Conservation (phyloP, 345 rosid species). For the Bruguiera parviflora region DNA sequence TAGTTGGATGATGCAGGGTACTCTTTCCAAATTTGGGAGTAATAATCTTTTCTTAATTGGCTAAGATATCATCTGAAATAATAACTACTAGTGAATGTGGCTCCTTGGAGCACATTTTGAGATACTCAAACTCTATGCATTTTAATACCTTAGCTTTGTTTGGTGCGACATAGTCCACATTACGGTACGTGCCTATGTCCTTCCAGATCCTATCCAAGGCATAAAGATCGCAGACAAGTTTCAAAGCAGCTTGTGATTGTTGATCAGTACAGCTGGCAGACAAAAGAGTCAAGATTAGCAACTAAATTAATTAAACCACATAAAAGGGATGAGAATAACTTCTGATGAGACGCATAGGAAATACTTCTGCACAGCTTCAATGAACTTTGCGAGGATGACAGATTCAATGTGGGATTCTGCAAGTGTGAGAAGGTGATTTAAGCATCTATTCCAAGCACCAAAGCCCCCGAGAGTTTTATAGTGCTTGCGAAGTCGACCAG, state of each 20-base stretch:
- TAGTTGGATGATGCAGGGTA: too few relatives aligned
- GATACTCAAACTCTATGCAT: not conserved
- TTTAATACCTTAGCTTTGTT: slow-evolving; percentile 92
- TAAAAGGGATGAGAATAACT: not conserved
- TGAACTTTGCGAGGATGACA: slow-evolving; percentile 81
- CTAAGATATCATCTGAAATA: too few relatives aligned
- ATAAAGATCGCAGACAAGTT: slow-evolving; percentile 91
- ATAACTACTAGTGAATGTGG: not conserved
- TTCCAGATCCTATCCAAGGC: slow-evolving; percentile 94
- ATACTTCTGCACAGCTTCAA: slow-evolving; percentile 85
- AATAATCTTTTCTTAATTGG: too few relatives aligned
- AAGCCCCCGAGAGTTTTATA: slow-evolving; percentile 73
- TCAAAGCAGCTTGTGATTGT: slow-evolving; percentile 64
- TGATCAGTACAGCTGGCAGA: slow-evolving; percentile 69
- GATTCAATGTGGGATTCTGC: slow-evolving; percentile 98
- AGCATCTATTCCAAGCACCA: slow-evolving; percentile 99
- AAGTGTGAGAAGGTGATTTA: slow-evolving; percentile 94
- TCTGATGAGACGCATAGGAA: slow-evolving; percentile 8
- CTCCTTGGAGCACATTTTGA: not conserved
- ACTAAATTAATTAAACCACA: not conserved
- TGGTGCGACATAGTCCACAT: slow-evolving; percentile 92
- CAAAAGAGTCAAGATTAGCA: slow-evolving; percentile 14
- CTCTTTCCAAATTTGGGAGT: too few relatives aligned
- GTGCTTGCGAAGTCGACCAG: slow-evolving; percentile 76
- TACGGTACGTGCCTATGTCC: slow-evolving; percentile 91